Conservation (phyloP, 345 rosid species). For the Salix udensis region DNA sequence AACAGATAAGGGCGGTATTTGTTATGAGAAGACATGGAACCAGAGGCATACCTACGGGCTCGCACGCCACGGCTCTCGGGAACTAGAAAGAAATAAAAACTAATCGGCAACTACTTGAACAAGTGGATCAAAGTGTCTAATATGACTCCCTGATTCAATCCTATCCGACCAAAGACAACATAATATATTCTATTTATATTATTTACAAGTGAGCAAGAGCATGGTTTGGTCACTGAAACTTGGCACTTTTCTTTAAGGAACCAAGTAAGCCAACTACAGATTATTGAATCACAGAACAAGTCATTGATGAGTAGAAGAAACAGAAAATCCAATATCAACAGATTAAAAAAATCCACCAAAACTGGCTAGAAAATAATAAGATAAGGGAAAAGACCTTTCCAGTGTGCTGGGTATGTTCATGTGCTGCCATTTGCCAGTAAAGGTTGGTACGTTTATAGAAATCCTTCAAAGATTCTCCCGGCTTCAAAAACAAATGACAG, state of each 20-base stretch:
- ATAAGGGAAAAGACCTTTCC: slow-evolving; percentile 64
- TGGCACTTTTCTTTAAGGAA: neutral
- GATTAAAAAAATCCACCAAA: neutral
- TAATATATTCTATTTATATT: neutral
- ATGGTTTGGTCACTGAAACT: neutral
- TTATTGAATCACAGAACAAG: neutral
- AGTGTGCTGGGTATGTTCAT: slow-evolving; percentile 95
- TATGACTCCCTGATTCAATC: neutral
- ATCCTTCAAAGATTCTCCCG: slow-evolving; percentile 89
- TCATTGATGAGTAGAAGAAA: neutral
- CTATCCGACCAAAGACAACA: neutral
- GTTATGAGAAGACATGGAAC: no score
- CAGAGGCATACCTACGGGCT: no score
- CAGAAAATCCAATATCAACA: neutral
- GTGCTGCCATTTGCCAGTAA: slow-evolving; percentile 99
- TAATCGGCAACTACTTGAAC: no score
- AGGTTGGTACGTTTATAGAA: slow-evolving; percentile 83
- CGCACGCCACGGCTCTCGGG: no score
- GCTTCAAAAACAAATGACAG: slow-evolving; percentile 42
- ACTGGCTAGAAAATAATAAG: neutral
- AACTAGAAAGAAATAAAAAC: no score
- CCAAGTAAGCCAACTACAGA: neutral
- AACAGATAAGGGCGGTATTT: no score
- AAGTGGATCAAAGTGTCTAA: neutral
- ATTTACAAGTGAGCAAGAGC: no score